phyloP scores from a whole-genome alignment of 805 yeast genomes.

The Wickerhamomyces silvicola region DNA sequence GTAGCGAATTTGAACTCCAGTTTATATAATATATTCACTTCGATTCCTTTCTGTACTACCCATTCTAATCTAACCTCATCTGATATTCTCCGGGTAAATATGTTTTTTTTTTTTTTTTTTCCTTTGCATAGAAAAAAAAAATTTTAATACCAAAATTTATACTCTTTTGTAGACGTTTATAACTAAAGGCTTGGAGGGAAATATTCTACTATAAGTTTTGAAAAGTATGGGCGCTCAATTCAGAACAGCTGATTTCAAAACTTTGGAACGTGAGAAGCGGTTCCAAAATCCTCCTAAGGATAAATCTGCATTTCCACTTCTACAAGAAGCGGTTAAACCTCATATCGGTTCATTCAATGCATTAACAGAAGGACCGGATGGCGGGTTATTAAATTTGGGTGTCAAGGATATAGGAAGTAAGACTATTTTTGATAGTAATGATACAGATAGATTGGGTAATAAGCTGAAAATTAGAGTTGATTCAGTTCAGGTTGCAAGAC shows the following conservation, averaged over 20 bases:
- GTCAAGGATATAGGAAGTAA: conserved; percentile 85
- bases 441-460: conserved; percentile 69
- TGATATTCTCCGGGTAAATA: no score
- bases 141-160: no score
- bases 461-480: conserved; percentile 82
- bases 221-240: conserved; percentile 16
- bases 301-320: conserved; percentile 71
- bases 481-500: conserved; percentile 80
- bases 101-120: no score
- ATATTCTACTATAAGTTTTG: no score
- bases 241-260: conserved; percentile 44
- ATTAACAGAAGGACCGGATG: conserved; percentile 78
- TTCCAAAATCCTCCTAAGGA: conserved; percentile 89
- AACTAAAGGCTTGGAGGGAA: no score
- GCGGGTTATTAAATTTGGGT: conserved; percentile 79
- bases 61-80: no score
- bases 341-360: conserved; percentile 97
- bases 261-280: conserved; percentile 81
- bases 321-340: conserved; percentile 87
- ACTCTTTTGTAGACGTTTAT: no score
- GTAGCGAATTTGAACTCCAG: no score
- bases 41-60: no score
- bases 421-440: conserved; percentile 77
- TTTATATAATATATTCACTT: no score
- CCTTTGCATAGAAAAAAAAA: no score